Evolutionary conservation across 495 filamentous ascomycete genomes (phyloP), one percentile per base, ranked within the genome.

Genomic region (Bathelium albidoporum): DNA sequence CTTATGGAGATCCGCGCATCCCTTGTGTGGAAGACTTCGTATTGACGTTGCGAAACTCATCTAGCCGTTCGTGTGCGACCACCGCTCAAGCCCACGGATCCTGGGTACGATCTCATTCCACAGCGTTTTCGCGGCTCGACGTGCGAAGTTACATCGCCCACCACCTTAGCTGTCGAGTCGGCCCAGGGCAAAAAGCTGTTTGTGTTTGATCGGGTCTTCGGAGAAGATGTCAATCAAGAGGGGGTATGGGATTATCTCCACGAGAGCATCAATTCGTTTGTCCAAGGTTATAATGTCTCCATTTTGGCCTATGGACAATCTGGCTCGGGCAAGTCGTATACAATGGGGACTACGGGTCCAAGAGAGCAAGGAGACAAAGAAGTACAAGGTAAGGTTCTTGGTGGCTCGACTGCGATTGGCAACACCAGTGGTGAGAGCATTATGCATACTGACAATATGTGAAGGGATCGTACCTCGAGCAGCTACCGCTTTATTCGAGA

Each of bases 281-380:
- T 95, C 9, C 89, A 96, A 73, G 94, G 94, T 43, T 99, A 97
- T 81, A 99, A 99, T 87, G 94, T 99, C 68, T 99, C 94, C 14
- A 84, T 99, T 58, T 81, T 99, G 65, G 94, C 94, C 44, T 99
- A 99, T 69, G 94, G 94, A 68, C 94, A 99, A 78, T 99, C 94
- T n/a, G 94, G 94, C 41, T 91, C 94, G n/a, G 94, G 94, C 69
- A 99, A 99, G 76, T 99, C 94, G 1, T 97, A 97, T 73, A 99
- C 94, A 0, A 99, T 99, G 94, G 94, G 94, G 44, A 99, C 94
- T 1, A 89, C 94, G 2, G 90, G 92, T 2, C 92, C 95, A 9
- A 76, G 72, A 22, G 93, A 96, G 70, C 89, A 96, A 70, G 80
- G 78, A n/a, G 79, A 92, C 69, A 60, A 81, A 53, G 81, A 87